phyloP scores from a whole-genome alignment of 106 monocot species.

The Phalaenopsis equestris region DNA sequence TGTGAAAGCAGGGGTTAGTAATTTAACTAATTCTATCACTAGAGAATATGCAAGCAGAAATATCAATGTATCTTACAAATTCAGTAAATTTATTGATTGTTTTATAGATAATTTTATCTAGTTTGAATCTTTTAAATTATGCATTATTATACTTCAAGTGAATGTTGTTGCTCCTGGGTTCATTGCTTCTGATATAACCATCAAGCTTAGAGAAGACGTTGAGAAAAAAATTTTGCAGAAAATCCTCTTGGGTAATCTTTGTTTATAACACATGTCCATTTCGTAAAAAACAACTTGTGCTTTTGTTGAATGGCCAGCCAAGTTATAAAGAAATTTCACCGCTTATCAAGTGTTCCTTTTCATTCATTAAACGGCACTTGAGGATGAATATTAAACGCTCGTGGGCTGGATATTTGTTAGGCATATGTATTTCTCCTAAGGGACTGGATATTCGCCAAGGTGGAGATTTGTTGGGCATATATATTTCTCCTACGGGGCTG shows the following conservation, averaged over 20 bases:
- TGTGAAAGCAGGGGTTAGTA: constrained; percentile 87
- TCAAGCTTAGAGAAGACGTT: constrained; percentile 55
- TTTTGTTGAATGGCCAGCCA: too few relatives aligned
- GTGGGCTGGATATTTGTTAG: too few relatives aligned
- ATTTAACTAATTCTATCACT: constrained; percentile 68
- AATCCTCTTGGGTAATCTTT: constrained; percentile 59
- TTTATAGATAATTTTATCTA: background rate
- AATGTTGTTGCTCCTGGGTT: constrained; percentile 92
- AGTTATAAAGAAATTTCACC: too few relatives aligned
- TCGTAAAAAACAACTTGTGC: background rate
- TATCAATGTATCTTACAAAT: constrained; percentile 39
- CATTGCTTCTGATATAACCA: constrained; percentile 81
- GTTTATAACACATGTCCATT: background rate
- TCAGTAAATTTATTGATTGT: background rate
- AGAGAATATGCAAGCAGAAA: constrained; percentile 89
- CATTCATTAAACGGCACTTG: too few relatives aligned
- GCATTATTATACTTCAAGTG: constrained; percentile 30
- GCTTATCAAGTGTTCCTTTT: too few relatives aligned
- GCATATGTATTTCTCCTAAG: too few relatives aligned
- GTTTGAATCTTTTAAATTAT: background rate
- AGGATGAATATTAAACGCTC: too few relatives aligned
- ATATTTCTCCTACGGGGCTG: too few relatives aligned
- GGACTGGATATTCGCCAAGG: too few relatives aligned
- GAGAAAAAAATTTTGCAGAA: constrained; percentile 57
- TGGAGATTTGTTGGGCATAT: too few relatives aligned